Base-by-base conservation (phyloP, 257 asterid species). In the Euphrasia confusa region DNA sequence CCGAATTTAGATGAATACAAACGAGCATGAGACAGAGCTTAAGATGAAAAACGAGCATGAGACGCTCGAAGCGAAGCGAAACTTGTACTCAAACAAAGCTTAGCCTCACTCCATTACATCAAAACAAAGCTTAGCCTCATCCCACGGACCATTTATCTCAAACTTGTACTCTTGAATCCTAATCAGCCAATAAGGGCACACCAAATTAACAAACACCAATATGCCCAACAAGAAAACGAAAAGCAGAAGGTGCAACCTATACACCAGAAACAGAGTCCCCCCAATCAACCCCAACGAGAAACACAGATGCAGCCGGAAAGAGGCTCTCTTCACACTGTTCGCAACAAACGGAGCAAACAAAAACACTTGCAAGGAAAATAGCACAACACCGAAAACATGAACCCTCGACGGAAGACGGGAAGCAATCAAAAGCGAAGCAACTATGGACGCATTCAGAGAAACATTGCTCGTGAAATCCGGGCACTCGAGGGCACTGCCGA, bases 111-210 rank as follows among this genome's bases (percentile, higher is more conserved):
- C 96, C 7, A 75, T 83, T 69, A 89, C 73, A 61, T 85, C 76
- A 55, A 89, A 89, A 65, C 96, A 89, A 49, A 92, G 95, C 77
- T 85, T 92, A 52, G 99, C 96, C 85, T 92, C 96, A 68, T 89
- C 97, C 96, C 96, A 89, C 0, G 97, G 99, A 28, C 99, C 97
- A 80, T 89, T 89, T 42, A 89, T 89, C 93, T 89, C 96, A 67
- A 92, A 89, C 72, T 86, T 92, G 81, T 86, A 89, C 79, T 81
- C 86, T 66, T 86, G 96, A 75, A 92, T 84, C 72, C 91, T 83
- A 67, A 89, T 86, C 70, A 92, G 78, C 95, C 97, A 92, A 74
- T 86, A 84, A 4, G 97, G 99, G 72, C 97, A 87, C 10, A 84
- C 84, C 69, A 89, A 60, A 78, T 89, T 92, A 35, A 89, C 89